Evolutionary conservation across 202 grass and related monocot species (phyloP).

Genomic region (Zizania palustris): DNA sequence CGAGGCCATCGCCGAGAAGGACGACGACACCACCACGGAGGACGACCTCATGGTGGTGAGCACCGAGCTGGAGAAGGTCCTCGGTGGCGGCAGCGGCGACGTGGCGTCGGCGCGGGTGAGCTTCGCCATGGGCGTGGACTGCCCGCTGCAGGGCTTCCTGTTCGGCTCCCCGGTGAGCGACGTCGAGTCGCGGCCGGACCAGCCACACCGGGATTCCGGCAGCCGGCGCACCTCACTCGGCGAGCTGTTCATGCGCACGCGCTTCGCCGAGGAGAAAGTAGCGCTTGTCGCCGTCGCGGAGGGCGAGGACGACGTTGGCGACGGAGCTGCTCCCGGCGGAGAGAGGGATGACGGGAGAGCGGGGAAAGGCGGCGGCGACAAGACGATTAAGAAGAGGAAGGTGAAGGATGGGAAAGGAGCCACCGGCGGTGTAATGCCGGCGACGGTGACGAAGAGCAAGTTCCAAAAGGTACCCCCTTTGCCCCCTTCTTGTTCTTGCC

Average conservation of each 20-base stretch:
- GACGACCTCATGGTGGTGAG: conserved; percentile 82
- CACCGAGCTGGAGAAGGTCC: conserved; percentile 86
- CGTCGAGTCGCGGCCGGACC: conserved; percentile 38
- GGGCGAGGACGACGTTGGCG: conserved; percentile 30
- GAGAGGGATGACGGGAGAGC: conserved; percentile 42
- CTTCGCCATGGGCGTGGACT: conserved; percentile 57
- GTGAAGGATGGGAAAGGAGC: conserved; percentile 43
- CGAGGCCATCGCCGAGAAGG: conserved; percentile 73
- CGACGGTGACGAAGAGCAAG: conserved; percentile 56
- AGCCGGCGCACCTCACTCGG: conserved; percentile 78
- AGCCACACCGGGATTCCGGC: conserved; percentile 9
- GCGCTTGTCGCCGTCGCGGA: conserved; percentile 43
- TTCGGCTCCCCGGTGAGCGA: conserved; percentile 78
- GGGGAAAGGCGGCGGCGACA: conserved; percentile 34
- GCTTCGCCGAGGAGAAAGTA: conserved; percentile 65
- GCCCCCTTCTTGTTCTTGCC: background rate
- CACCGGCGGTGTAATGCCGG: background rate
- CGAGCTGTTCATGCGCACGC: conserved; percentile 88
- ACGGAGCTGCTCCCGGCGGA: background rate
- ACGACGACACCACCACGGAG: conserved; percentile 71
- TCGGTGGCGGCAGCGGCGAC: conserved; percentile 46
- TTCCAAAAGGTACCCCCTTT: conserved; percentile 67
- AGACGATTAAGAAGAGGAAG: conserved; percentile 53
- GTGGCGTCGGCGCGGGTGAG: conserved; percentile 75
- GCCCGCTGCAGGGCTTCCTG: conserved; percentile 85